Evolutionary conservation across 2,329 filamentous ascomycete genomes (phyloP), one percentile per base, ranked within the genome.

Genomic region (Beauveria asiatica): DNA sequence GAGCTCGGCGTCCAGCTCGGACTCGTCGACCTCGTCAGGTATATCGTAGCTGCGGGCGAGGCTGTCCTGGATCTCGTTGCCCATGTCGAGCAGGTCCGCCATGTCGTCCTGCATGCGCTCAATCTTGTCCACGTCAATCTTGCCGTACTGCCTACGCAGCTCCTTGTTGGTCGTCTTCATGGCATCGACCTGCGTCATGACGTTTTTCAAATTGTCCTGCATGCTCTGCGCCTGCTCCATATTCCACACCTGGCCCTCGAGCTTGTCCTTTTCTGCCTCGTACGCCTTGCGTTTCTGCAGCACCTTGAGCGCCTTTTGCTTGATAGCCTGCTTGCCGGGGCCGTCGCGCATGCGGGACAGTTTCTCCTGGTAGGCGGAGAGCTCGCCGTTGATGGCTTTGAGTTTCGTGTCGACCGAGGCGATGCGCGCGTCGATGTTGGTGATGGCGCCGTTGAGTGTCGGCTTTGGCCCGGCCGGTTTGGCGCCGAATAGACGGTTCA

Each of bases 161-260:
- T 91, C 88, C 78, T 96, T 96, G 69, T 94, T 96, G 25, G 93
- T 97, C 1, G 89, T 92, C 83, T 97, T 95, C 84, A 99, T 93
- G 11, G 93, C 92, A 73, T 97, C 93, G 49, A 97, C 92, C 30
- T 94, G 97, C 19, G 92, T 95, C 92, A 97, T 97, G 64, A 94
- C 93, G 74, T 97, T 97, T 74, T 95, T 94, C 57, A 99, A 83
- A 71, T 97, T 97, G 76, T 97, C 93, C 78, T 96, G 92, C 93
- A 97, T 97, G 83, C 92, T 95, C 72, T 89, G 89, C 3, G 93
- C 92, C 76, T 97, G 92, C 77, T 97, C 92, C 92, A 99, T 97
- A 77, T 97, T 97, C 92, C 92, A 97, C 23, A 90, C 90, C 76
- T 99, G 94, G 65, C 88, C 83, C 76, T 96, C 89, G 58, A 97